Conservation (phyloP, 2,329 filamentous ascomycete species). For the Botryosphaeria dothidea region DNA sequence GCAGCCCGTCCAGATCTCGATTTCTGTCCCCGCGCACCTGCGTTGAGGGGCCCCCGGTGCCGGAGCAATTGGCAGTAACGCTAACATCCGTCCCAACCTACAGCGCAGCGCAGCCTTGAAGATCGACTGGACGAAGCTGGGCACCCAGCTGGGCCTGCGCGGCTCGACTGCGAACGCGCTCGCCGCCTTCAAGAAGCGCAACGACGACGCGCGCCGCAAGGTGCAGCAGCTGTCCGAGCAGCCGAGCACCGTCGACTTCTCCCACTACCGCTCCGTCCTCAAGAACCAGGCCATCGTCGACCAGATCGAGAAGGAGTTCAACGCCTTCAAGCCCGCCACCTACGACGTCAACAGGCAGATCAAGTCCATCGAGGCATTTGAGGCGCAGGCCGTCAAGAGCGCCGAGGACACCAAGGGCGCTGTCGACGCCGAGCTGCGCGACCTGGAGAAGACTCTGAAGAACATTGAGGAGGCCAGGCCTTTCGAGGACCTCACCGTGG, state of each 20-base stretch:
- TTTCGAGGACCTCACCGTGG: constrained; percentile 96
- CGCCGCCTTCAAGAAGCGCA: constrained; percentile 98
- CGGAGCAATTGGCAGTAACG: constrained; percentile 22
- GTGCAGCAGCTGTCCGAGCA: constrained; percentile 81
- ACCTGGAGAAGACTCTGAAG: constrained; percentile 89
- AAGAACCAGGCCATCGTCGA: constrained; percentile 96
- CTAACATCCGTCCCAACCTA: constrained; percentile 33
- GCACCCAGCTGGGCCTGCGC: constrained; percentile 90
- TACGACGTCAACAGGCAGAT: constrained; percentile 94
- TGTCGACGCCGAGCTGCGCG: constrained; percentile 92
- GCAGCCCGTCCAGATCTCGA: background rate
- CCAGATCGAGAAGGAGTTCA: constrained; percentile 97
- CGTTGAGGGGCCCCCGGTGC: constrained; percentile 17
- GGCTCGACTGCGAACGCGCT: constrained; percentile 91
- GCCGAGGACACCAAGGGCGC: constrained; percentile 95
- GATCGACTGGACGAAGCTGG: constrained; percentile 98
- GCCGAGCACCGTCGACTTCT: constrained; percentile 86
- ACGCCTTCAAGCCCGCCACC: constrained; percentile 83
- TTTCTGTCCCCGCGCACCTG: constrained; percentile 31
- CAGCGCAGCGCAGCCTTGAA: constrained; percentile 98
- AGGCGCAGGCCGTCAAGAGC: constrained; percentile 95
- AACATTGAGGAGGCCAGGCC: constrained; percentile 96
- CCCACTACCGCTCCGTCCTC: constrained; percentile 84
- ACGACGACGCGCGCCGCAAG: constrained; percentile 97
- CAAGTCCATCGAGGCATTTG: constrained; percentile 97